These are phyloP conservation scores for Turritis glabra DNA, from an alignment of 345 rosid genomes.

Conservation along the genomic window DNA sequence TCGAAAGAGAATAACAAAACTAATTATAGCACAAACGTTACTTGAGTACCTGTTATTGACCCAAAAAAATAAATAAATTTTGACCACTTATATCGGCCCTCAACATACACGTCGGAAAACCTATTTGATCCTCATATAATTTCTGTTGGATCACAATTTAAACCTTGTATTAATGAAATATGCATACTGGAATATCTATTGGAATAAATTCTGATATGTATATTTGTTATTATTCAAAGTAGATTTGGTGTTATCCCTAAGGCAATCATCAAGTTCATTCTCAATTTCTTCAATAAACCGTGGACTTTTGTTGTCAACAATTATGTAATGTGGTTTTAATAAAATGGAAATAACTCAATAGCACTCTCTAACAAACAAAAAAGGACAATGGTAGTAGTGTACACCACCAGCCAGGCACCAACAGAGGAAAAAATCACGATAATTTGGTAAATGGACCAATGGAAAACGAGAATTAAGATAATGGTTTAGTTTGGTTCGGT, in stretches of 20 bases:
- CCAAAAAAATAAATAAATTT: not conserved
- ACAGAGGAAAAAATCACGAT: not conserved
- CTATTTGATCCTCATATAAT: not conserved
- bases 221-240: not conserved
- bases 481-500: constrained; percentile 30
- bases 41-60: not conserved
- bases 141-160: no score
- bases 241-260: not conserved
- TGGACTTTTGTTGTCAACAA: not conserved
- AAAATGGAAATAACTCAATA: not conserved
- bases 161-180: no score
- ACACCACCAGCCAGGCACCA: no score
- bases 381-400: no score
- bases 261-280: not conserved
- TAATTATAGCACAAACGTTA: constrained; percentile 6
- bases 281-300: not conserved
- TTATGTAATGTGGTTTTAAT: not conserved
- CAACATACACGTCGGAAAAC: not conserved
- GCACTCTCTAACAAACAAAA: not conserved
- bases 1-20: not conserved
- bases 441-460: not conserved
- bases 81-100: not conserved
- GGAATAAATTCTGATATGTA: not conserved
- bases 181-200: not conserved
- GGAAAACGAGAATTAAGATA: not conserved